Evolutionary conservation across 805 yeast genomes (phyloP).

Genomic region (Cyberlindnera maclurae): DNA sequence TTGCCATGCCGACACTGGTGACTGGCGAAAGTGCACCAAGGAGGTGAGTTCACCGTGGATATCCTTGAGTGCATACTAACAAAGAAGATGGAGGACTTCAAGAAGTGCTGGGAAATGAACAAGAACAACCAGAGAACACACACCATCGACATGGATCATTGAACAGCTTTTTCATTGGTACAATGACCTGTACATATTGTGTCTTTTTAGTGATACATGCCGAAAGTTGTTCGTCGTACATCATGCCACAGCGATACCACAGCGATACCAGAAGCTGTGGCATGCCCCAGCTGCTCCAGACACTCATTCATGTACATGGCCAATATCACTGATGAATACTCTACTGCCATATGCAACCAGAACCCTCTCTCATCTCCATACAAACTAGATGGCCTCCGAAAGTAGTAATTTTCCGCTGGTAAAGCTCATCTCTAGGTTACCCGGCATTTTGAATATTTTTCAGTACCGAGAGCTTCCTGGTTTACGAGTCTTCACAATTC

Average conservation of each 20-base stretch:
- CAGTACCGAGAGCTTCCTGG: background rate
- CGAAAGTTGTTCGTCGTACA: no score
- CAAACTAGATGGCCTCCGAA: background rate
- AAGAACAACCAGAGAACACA: constrained; percentile 33
- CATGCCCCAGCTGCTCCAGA: no score
- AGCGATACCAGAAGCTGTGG: no score
- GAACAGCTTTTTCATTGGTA: no score
- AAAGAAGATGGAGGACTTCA: constrained; percentile 34
- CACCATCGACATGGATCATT: constrained; percentile 25
- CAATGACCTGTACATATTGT: no score
- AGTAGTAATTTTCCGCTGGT: background rate
- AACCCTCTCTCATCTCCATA: no score
- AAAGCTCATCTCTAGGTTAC: constrained; percentile 1
- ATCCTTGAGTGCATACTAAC: background rate
- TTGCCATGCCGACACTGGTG: constrained; percentile 76
- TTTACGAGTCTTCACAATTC: background rate
- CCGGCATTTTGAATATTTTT: background rate
- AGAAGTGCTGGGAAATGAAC: constrained; percentile 35
- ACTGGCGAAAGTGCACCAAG: constrained; percentile 67
- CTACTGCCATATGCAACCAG: no score
- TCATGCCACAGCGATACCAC: no score
- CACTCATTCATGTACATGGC: no score
- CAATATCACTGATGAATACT: no score
- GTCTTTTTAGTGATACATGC: no score
- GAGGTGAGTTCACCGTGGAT: constrained; percentile 54